Percentiles rank a stretch among this genome's conserved stretches.
Evolutionary conservation across 2,329 filamentous ascomycete genomes (phyloP).

Genomic region (Pseudocercospora cruenta): DNA sequence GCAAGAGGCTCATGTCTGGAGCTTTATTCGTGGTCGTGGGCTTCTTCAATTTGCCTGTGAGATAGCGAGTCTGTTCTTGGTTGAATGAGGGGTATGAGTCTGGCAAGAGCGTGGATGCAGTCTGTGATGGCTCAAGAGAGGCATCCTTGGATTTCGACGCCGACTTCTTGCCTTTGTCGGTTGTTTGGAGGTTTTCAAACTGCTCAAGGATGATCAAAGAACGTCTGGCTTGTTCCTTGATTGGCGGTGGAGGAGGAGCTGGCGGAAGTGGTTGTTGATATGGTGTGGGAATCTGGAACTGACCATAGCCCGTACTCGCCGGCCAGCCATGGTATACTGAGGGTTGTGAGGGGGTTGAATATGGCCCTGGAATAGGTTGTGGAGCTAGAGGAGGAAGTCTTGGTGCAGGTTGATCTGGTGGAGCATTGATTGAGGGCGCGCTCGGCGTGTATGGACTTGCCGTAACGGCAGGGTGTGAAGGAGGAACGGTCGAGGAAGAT

Average conservation of each 20-base stretch:
- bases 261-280: constrained; percentile 25
- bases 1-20: constrained; percentile 39
- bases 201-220: constrained; percentile 39
- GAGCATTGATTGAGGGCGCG: constrained; percentile 22
- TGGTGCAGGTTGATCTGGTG: constrained; percentile 8
- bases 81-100: constrained; percentile 47
- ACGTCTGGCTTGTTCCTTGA: constrained; percentile 41
- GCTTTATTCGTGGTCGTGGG: constrained; percentile 37
- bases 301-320: constrained; percentile 18
- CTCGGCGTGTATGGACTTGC: constrained; percentile 24
- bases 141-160: constrained; percentile 25
- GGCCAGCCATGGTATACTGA: constrained; percentile 27
- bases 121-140: constrained; percentile 57
- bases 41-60: constrained; percentile 54
- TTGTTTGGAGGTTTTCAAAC: constrained; percentile 38
- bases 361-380: constrained; percentile 14
- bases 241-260: constrained; percentile 30
- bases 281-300: constrained; percentile 22
- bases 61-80: constrained; percentile 52
- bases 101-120: constrained; percentile 60
- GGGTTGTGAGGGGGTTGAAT: constrained; percentile 11
- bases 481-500: constrained; percentile 23
- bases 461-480: not conserved
- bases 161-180: constrained; percentile 28
- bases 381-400: constrained; percentile 16